These are phyloP conservation scores for Chaetomium tenue DNA, from an alignment of 495 filamentous ascomycete species.

Conservation along the genomic window DNA sequence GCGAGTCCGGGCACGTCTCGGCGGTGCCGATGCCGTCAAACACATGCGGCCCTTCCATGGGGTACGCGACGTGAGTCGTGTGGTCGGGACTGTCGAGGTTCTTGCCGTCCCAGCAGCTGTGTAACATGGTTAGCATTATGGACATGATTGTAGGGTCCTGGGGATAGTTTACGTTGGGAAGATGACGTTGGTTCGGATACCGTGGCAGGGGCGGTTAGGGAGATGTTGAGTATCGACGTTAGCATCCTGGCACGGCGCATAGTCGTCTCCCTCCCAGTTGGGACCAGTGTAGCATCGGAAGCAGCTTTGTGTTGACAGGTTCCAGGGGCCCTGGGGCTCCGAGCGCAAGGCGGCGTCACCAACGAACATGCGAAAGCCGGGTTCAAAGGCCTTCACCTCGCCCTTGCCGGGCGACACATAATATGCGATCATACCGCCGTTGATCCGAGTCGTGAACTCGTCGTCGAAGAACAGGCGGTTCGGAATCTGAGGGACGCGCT, in stretches of 20 bases:
- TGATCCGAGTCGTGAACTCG: slow-evolving; percentile 36
- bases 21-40: slow-evolving; percentile 21
- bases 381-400: slow-evolving; percentile 42
- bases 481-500: slow-evolving; percentile 38
- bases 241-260: slow-evolving; percentile 26
- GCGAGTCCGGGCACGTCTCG: slow-evolving; percentile 28
- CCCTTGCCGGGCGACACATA: slow-evolving; percentile 40
- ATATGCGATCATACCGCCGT: slow-evolving; percentile 45
- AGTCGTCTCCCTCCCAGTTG: slow-evolving; percentile 33
- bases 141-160: background rate
- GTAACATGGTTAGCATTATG: background rate
- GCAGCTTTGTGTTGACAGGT: slow-evolving; percentile 31
- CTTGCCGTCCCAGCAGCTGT: slow-evolving; percentile 39
- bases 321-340: slow-evolving; percentile 4
- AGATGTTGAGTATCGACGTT: slow-evolving; percentile 32
- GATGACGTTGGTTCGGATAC: slow-evolving; percentile 26
- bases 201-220: slow-evolving; percentile 42
- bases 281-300: slow-evolving; percentile 38
- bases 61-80: slow-evolving; percentile 37
- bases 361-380: slow-evolving; percentile 33
- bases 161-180: slow-evolving; percentile 13
- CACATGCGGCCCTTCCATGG: slow-evolving; percentile 35
- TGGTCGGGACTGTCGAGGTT: slow-evolving; percentile 38
- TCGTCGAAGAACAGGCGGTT: slow-evolving; percentile 27
- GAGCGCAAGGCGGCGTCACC: slow-evolving; percentile 26